Evolutionary conservation across 1,139 yeast species (phyloP).

Genomic region (Hansenula sp.): DNA sequence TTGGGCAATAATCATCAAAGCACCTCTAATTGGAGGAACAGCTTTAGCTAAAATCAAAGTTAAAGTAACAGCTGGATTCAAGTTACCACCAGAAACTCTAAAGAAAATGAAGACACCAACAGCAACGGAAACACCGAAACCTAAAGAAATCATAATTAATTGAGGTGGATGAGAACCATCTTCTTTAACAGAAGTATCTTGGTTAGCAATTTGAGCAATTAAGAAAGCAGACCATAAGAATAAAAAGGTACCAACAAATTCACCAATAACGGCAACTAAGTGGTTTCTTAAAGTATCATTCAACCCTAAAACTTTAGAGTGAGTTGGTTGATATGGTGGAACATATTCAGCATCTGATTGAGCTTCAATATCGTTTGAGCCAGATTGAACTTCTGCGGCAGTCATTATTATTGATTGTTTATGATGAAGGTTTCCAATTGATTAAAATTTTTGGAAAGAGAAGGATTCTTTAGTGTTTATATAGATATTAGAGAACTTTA

Average conservation of each 20-base stretch:
- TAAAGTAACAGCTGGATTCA: slow-evolving; percentile 86
- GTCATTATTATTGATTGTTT: slow-evolving; percentile 18
- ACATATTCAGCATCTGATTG: slow-evolving; percentile 27
- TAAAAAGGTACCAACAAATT: slow-evolving; percentile 81
- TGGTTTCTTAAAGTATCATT: slow-evolving; percentile 45
- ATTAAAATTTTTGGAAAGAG: neutral
- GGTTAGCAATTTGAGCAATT: slow-evolving; percentile 83
- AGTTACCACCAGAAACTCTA: slow-evolving; percentile 85
- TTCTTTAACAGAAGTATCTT: slow-evolving; percentile 42
- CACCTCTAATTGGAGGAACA: slow-evolving; percentile 68
- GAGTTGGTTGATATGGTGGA: slow-evolving; percentile 31
- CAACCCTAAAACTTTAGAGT: slow-evolving; percentile 28
- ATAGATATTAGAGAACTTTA: too few relatives aligned
- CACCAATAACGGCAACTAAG: slow-evolving; percentile 52
- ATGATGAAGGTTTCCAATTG: too few relatives aligned
- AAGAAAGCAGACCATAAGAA: slow-evolving; percentile 80
- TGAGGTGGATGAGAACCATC: slow-evolving; percentile 59
- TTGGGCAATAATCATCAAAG: slow-evolving; percentile 62
- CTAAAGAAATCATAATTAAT: slow-evolving; percentile 76
- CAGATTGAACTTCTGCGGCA: slow-evolving; percentile 27
- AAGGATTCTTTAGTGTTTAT: neutral
- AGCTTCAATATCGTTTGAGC: slow-evolving; percentile 14
- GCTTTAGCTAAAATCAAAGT: slow-evolving; percentile 69
- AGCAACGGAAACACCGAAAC: slow-evolving; percentile 86
- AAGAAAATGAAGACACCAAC: slow-evolving; percentile 69